Conservation (phyloP, 2,329 filamentous ascomycete genomes). For the Curvularia lunata region DNA sequence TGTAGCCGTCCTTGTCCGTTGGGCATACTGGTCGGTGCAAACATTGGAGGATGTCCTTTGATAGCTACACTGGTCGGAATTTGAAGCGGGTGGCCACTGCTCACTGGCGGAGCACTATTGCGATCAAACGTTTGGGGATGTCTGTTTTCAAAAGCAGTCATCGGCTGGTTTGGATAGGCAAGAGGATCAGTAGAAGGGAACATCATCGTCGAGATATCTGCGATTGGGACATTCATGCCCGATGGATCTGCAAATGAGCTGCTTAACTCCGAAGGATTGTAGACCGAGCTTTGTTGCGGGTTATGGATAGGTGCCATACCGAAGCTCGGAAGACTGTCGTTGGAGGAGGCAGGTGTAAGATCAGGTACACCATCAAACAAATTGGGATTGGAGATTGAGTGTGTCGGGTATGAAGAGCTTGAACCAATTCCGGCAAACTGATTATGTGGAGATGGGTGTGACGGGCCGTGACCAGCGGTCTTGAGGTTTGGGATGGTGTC, state of each 20-base stretch:
- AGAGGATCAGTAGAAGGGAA: conserved; percentile 80
- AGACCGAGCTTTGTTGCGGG: conserved; percentile 37
- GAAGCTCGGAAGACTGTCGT: conserved; percentile 38
- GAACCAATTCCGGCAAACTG: conserved; percentile 39
- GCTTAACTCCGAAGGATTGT: conserved; percentile 38
- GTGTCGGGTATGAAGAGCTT: conserved; percentile 36
- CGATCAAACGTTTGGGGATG: conserved; percentile 38
- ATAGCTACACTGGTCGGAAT: conserved; percentile 29
- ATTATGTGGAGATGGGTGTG: conserved; percentile 38
- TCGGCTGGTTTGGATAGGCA: conserved; percentile 77
- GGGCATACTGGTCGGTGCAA: conserved; percentile 29
- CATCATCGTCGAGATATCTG: conserved; percentile 79
- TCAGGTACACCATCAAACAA: conserved; percentile 41
- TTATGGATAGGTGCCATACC: conserved; percentile 29
- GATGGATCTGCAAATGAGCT: conserved; percentile 42
- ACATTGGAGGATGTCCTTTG: conserved; percentile 35
- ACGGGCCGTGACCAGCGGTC: conserved; percentile 32
- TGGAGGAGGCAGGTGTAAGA: conserved; percentile 44
- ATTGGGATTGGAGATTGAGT: conserved; percentile 35
- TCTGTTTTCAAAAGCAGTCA: conserved; percentile 63
- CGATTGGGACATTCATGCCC: conserved; percentile 57
- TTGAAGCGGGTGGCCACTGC: conserved; percentile 7
- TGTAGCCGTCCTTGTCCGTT: conserved; percentile 25
- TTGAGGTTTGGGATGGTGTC: conserved; percentile 40
- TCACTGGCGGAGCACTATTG: conserved; percentile 7